Conservation (phyloP, 73 alveolate genomes). For the Paramecium bursaria region DNA sequence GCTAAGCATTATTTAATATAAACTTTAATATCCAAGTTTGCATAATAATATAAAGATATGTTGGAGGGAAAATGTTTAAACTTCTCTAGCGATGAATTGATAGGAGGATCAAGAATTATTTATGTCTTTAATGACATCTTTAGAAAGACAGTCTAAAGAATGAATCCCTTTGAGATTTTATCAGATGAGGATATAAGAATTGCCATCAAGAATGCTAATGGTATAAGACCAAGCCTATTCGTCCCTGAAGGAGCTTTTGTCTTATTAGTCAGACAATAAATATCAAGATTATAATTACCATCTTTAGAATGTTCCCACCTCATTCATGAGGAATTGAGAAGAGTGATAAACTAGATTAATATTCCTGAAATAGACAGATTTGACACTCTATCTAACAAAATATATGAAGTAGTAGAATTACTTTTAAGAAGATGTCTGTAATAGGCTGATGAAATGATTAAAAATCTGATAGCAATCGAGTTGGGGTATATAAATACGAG, state of each 20-base stretch:
- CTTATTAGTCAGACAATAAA: slow-evolving; percentile 82
- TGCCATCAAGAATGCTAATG: slow-evolving; percentile 86
- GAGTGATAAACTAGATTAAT: slow-evolving; percentile 74
- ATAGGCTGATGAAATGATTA: slow-evolving; percentile 79
- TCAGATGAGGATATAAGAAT: slow-evolving; percentile 81
- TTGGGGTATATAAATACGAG: slow-evolving; percentile 83
- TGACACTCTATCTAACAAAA: slow-evolving; percentile 68
- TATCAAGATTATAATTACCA: slow-evolving; percentile 88
- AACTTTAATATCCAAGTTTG: slow-evolving; percentile 50
- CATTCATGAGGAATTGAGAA: slow-evolving; percentile 84
- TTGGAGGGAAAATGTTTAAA: slow-evolving; percentile 76
- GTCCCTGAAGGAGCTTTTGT: slow-evolving; percentile 97
- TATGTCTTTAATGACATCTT: slow-evolving; percentile 76
- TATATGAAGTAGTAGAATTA: slow-evolving; percentile 75
- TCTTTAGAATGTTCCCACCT: slow-evolving; percentile 82
- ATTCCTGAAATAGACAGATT: slow-evolving; percentile 81
- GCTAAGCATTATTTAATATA: slow-evolving; percentile 26
- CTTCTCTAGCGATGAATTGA: slow-evolving; percentile 75
- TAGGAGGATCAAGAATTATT: slow-evolving; percentile 84
- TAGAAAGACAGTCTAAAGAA: slow-evolving; percentile 68
- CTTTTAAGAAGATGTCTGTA: slow-evolving; percentile 76
- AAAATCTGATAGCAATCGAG: slow-evolving; percentile 79
- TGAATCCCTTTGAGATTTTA: slow-evolving; percentile 81
- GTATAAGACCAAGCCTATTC: slow-evolving; percentile 82
- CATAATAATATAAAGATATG: slow-evolving; percentile 56